Evolutionary conservation across 257 asterid genomes (phyloP).

Genomic region (Solanum pennellii): DNA sequence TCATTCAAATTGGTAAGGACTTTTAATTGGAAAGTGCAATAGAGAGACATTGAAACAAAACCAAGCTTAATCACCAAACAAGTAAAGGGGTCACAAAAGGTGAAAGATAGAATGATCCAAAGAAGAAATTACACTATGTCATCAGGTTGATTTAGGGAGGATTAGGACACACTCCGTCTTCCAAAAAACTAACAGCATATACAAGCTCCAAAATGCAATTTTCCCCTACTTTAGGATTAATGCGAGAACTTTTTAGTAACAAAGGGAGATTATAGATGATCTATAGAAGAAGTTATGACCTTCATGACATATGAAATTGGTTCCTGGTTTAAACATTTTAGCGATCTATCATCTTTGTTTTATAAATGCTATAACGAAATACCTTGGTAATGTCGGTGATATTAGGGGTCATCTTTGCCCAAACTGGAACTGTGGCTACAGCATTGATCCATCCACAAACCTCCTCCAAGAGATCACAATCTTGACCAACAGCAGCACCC

Average conservation of each 20-base stretch:
- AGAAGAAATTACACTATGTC: neutral
- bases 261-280: neutral
- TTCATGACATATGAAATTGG: neutral
- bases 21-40: neutral
- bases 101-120: neutral
- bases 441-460: conserved; percentile 89
- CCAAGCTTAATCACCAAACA: neutral
- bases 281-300: neutral
- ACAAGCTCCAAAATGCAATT: neutral
- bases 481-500: conserved; percentile 99
- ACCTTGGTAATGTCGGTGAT: conserved; percentile 86
- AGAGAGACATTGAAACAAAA: neutral
- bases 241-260: neutral
- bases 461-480: conserved; percentile 81
- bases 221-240: neutral
- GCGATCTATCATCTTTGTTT: neutral
- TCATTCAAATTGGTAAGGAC: neutral
- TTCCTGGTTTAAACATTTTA: neutral
- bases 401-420: conserved; percentile 99
- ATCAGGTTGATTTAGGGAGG: neutral
- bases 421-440: conserved; percentile 84
- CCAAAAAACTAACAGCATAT: neutral
- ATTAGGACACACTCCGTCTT: neutral
- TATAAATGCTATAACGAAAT: neutral
- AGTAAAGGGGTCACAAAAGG: neutral